phyloP scores from a whole-genome alignment of 768 basidiomycete genomes.

The Russula sp. region DNA sequence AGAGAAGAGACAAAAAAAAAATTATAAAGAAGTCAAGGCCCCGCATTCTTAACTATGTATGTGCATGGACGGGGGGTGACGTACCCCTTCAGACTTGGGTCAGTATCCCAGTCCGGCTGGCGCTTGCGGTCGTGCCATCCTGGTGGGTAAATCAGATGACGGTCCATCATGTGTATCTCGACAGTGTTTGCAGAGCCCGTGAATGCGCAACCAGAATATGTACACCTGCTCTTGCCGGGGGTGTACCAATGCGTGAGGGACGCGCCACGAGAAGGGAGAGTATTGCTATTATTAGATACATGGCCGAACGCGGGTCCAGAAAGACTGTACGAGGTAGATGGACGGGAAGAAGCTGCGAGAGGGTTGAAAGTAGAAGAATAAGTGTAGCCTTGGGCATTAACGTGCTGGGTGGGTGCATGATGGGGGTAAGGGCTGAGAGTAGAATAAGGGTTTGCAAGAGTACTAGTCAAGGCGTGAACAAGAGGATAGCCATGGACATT shows the following conservation, averaged over 20 bases:
- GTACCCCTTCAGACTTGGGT: slow-evolving; percentile 75
- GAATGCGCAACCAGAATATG: slow-evolving; percentile 59
- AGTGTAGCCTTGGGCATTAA: slow-evolving; percentile 32
- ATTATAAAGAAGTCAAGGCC: not conserved
- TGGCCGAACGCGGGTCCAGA: slow-evolving; percentile 8
- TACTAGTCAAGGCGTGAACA: slow-evolving; percentile 26
- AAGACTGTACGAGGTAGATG: not conserved
- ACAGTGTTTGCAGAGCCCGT: slow-evolving; percentile 63
- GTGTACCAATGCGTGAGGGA: slow-evolving; percentile 47
- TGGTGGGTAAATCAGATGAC: slow-evolving; percentile 78
- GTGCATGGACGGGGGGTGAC: slow-evolving; percentile 17
- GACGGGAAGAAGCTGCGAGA: not conserved
- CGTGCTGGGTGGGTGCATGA: slow-evolving; percentile 20
- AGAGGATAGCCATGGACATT: not conserved
- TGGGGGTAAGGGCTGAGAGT: slow-evolving; percentile 25
- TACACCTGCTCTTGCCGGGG: slow-evolving; percentile 54
- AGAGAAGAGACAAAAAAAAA: not conserved
- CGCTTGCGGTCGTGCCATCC: slow-evolving; percentile 57
- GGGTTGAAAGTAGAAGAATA: slow-evolving; percentile 32
- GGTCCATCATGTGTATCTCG: slow-evolving; percentile 82
- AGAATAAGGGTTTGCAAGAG: slow-evolving; percentile 30
- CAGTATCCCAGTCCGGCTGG: slow-evolving; percentile 70
- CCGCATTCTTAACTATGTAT: not conserved
- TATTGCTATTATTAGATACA: not conserved
- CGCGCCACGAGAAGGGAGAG: not conserved